Evolutionary conservation across 306 rosid genomes (phyloP).

Genomic region (Quercus rubra): DNA sequence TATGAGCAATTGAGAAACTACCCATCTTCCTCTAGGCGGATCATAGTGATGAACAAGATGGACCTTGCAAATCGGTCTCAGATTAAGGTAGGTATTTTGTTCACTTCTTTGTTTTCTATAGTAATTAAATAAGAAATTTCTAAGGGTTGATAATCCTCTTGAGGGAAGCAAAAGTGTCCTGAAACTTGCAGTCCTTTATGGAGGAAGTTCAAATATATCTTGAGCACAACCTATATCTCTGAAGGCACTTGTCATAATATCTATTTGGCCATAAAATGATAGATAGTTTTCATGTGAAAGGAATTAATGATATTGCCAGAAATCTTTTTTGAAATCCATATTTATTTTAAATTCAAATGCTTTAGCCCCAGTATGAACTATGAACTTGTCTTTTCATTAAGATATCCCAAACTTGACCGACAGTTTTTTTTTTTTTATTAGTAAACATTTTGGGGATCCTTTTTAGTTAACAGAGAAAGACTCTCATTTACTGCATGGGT

Average conservation of each 20-base stretch:
- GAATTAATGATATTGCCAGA: too few relatives aligned
- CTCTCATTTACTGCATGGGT: too few relatives aligned
- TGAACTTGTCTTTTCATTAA: too few relatives aligned
- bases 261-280: too few relatives aligned
- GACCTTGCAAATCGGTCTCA: conserved; percentile 69
- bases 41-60: conserved; percentile 62
- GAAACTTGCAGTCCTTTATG: neutral
- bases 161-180: neutral
- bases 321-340: too few relatives aligned
- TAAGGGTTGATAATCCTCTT: neutral
- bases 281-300: too few relatives aligned
- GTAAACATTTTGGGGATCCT: too few relatives aligned
- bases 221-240: neutral
- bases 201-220: neutral
- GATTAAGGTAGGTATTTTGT: conserved; percentile 41
- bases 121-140: neutral
- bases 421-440: too few relatives aligned
- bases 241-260: neutral
- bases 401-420: too few relatives aligned
- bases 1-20: conserved; percentile 35
- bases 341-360: too few relatives aligned
- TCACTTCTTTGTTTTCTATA: neutral
- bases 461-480: too few relatives aligned
- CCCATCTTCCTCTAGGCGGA: conserved; percentile 26
- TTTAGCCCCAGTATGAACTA: too few relatives aligned